Evolutionary conservation across 441 rosid species (phyloP), one percentile per base, ranked within the genome.

Genomic region (Populus hybrid): DNA sequence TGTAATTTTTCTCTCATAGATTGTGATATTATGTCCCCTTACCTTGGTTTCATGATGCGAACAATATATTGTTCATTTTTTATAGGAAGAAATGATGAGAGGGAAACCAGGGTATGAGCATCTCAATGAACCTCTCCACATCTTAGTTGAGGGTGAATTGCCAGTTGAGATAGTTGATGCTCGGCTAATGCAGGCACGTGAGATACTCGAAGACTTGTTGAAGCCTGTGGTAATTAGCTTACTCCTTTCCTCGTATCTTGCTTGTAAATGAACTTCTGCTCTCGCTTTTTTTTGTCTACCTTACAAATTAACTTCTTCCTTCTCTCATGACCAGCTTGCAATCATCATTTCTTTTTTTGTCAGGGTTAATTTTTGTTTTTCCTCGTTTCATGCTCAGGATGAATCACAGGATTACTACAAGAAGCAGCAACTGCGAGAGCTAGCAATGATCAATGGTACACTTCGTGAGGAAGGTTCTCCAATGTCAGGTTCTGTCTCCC

Each of bases 81-180:
- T 86, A 69, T 78, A 96, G 99, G 99, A 97, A 83, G 99, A 97
- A 78, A 82, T 95, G 86, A 89, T 93, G 99, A 90, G 98, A 85
- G 99, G 98, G 69, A 97, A 95, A 76, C 93, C 93, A 28, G 99
- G 99, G 20, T 97, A 97, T 78, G 99, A 97, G 76, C 99, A 97
- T 88, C 89, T 97, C 80, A 95, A 90, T 78, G 99, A 97, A 79
- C 99, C 93, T 79, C 95, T 97, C 40, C 98, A 93, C 80, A 91
- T 97, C 85, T 86, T 97, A 83, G 89, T 97, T 64, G 99, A 97
- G 89, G 97, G 93, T 61, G 99, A 97, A 83, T 77, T 97, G 81
- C 99, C 98, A 6, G 89, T 93, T 74, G 98, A 97, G 84, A 90
- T 95, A 75, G 88, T 92, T 35, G 98, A 94, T 85, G 88, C 97